Percentiles rank a stretch among this genome's conserved stretches.
Conservation (phyloP, 805 yeast species). For the Komagataella ulmi region DNA sequence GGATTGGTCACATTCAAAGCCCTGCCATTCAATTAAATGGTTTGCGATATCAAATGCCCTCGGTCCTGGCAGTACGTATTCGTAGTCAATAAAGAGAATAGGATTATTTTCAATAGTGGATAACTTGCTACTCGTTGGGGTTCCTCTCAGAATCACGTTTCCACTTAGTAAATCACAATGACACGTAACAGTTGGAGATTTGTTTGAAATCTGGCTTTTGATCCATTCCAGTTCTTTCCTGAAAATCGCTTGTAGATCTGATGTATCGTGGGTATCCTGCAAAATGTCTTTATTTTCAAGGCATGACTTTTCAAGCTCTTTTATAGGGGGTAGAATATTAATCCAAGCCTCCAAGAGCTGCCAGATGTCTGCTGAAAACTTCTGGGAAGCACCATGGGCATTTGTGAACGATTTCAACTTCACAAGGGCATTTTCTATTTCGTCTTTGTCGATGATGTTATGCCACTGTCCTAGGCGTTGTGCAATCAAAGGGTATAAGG, state of each 20-base stretch:
- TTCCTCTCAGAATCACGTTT: constrained; percentile 48
- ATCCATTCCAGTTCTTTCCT: constrained; percentile 44
- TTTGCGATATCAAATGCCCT: constrained; percentile 66
- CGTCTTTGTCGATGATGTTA: constrained; percentile 26
- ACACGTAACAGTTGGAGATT: constrained; percentile 45
- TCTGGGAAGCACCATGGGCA: constrained; percentile 8
- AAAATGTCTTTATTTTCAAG: constrained; percentile 17
- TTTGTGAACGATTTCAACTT: constrained; percentile 19
- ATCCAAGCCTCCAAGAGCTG: constrained; percentile 51
- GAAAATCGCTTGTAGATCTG: constrained; percentile 22
- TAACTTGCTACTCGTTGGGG: constrained; percentile 8
- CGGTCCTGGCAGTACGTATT: constrained; percentile 61
- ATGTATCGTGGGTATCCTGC: constrained; percentile 4
- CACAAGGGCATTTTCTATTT: constrained; percentile 32
- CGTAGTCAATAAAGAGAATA: constrained; percentile 55
- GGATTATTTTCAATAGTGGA: constrained; percentile 16
- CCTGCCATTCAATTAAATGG: constrained; percentile 75
- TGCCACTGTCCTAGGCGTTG: constrained; percentile 66
- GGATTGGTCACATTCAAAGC: constrained; percentile 53
- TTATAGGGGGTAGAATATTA: constrained; percentile 38
- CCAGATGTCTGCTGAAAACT: constrained; percentile 38
- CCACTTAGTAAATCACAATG: constrained; percentile 72
- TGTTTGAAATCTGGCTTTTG: constrained; percentile 20
- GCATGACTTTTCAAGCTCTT: constrained; percentile 23
- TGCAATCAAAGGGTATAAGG: constrained; percentile 45